phyloP scores from a whole-genome alignment of 352 stramenopile genomes.

The Phytophthora foliorum region DNA sequence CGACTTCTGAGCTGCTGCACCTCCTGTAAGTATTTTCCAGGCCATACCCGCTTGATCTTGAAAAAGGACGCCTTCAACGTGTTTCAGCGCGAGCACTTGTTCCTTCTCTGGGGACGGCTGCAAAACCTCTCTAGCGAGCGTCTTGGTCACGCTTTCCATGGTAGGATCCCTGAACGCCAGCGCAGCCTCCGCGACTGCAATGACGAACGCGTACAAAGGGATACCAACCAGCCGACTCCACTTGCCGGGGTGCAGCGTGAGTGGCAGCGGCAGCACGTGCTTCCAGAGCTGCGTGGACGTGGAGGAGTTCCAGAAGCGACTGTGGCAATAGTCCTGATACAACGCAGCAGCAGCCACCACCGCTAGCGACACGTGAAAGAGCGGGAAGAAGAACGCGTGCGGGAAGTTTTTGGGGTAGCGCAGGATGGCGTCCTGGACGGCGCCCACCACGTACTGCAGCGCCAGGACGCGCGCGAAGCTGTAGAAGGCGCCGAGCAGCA shows the following conservation, averaged over 20 bases:
- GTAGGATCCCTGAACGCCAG: slow-evolving; percentile 56
- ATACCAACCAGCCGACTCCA: slow-evolving; percentile 71
- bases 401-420: slow-evolving; percentile 69
- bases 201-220: slow-evolving; percentile 63
- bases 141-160: slow-evolving; percentile 40
- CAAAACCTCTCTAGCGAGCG: slow-evolving; percentile 40
- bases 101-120: slow-evolving; percentile 40
- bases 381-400: slow-evolving; percentile 59
- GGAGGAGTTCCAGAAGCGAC: slow-evolving; percentile 39
- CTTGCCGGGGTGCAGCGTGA: slow-evolving; percentile 61
- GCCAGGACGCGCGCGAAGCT: slow-evolving; percentile 75
- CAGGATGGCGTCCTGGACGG: slow-evolving; percentile 59
- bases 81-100: slow-evolving; percentile 27
- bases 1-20: not conserved
- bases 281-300: slow-evolving; percentile 49
- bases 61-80: slow-evolving; percentile 16
- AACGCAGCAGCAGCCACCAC: slow-evolving; percentile 47
- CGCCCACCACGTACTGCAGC: slow-evolving; percentile 61
- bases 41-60: slow-evolving; percentile 20
- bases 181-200: slow-evolving; percentile 64
- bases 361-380: slow-evolving; percentile 59
- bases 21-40: slow-evolving; percentile 30
- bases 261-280: slow-evolving; percentile 69
- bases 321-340: slow-evolving; percentile 52
- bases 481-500: slow-evolving; percentile 71